Evolutionary conservation across 257 asterid genomes (phyloP).

Genomic region (Rhazya stricta): DNA sequence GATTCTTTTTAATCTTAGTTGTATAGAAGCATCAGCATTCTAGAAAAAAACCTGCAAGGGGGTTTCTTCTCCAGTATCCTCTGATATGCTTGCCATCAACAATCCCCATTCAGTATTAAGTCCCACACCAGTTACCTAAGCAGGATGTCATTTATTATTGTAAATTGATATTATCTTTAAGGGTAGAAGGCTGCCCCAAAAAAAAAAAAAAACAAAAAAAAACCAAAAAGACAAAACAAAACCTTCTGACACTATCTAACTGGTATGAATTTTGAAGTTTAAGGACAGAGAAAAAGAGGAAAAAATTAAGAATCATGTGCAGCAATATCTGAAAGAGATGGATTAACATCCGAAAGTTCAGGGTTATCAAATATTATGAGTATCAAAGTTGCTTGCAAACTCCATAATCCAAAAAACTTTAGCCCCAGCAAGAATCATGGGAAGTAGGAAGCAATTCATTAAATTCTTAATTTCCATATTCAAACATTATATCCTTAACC

Average conservation of each 20-base stretch:
- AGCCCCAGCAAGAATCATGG: neutral
- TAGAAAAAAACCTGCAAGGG: constrained; percentile 69
- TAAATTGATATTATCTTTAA: neutral
- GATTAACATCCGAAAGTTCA: neutral
- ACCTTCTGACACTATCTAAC: neutral
- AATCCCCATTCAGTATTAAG: constrained; percentile 97
- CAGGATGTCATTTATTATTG: neutral
- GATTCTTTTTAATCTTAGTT: neutral
- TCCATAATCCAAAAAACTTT: neutral
- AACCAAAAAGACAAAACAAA: too few species aligned
- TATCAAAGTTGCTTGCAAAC: neutral
- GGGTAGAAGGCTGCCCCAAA: neutral
- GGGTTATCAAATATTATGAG: neutral
- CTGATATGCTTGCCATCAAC: constrained; percentile 92
- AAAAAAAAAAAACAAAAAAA: too few species aligned
- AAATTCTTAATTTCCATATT: neutral
- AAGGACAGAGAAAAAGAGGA: neutral
- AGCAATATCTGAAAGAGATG: neutral
- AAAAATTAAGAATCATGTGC: neutral
- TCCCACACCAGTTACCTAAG: constrained; percentile 90
- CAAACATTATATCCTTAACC: neutral
- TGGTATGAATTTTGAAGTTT: too few species aligned
- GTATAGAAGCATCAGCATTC: neutral
- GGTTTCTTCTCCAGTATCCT: constrained; percentile 97
- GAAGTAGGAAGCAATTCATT: neutral